Evolutionary conservation across 345 rosid genomes (phyloP), one percentile per base, ranked within the genome.

Genomic region (Lepidium aucheri): DNA sequence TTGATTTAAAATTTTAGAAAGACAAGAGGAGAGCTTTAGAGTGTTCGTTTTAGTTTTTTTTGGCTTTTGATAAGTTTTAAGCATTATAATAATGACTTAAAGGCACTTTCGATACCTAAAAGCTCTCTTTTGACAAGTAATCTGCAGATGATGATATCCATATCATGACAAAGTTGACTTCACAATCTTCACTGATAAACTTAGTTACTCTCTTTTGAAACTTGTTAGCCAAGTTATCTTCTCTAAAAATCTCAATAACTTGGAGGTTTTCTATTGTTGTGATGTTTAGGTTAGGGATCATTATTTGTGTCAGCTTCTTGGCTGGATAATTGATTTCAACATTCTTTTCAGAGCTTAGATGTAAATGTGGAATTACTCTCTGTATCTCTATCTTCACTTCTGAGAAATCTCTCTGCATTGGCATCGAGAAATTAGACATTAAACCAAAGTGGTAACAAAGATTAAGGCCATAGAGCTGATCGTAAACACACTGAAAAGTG

Each of bases 101-200:
- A n/a, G n/a, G 22, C 22, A 20, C 22, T 20, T 20, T 20, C 22
- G n/a, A 20, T 20, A 1, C 22, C 22, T 20, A 20, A n/a, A n/a
- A n/a, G n/a, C n/a, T n/a, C n/a, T n/a, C n/a, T n/a, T 20, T 20
- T 20, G 22, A 20, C 22, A 1, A 20, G 22, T 2, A 20, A 20
- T 20, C 54, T 1, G 68, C 84, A 1, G 81, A 60, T 6, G 96
- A 83, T 63, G 96, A 83, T 61, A 89, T 80, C 98, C 95, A 91
- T 34, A 87, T 85, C 96, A 86, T 20, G 22, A 2, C 2, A 20
- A 20, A 1, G 22, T 20, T 79, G 45, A 80, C 68, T 15, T 76
- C 81, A 11, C 96, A 89, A 0, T 58, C 47, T 2, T 74, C 51
- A 64, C 44, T 35, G 64, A 83, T 78, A 64, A 91, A 89, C 33